Base-by-base conservation (phyloP, 441 rosid species). In the Raphanus hybrid region DNA sequence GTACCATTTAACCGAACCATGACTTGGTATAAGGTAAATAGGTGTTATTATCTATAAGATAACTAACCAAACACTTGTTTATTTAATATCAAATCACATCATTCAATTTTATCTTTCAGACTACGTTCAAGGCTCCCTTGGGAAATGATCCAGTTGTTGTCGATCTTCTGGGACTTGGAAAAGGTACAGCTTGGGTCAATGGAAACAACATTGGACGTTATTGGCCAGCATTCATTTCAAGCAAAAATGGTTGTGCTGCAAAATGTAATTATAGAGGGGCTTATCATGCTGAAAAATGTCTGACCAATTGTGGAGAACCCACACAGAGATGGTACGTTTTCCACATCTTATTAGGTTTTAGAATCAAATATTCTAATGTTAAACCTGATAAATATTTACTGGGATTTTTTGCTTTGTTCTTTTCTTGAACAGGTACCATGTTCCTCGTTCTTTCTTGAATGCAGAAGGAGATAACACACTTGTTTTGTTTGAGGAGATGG, bases 171-270 rank as follows among this genome's bases (percentile, higher is more conserved):
- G 52, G 52, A 3, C 69, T 89, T 77, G 92, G 91, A 11, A 93
- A 91, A 71, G 94, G 98, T 0, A 39, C 71, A 8, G 93, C 87
- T n/a, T 91, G 92, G 93, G 84, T 91, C 5, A 91, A 87, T 64
- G 88, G 90, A 0, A 48, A 85, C 37, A 83, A 77, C 72, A 75
- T 93, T 11, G 94, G 93, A 1, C 82, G 93, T 2, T 90, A 88
- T 2, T 89, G 93, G 98, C 91, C 91, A 2, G 64, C 75, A 67
- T 71, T 67, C 29, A 6, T 82, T n/a, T 86, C 92, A 2, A 48
- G 74, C 0, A 41, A 74, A 0, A 70, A 80, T 6, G 87, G 87
- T 10, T 93, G 95, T 63, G 55, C 79, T 8, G 18, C 18, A 0
- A 3, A 48, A 11, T 89, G 97, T 27, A 80, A 91, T 23, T 92